Evolutionary conservation across 108 stramenopile genomes (phyloP).

Genomic region (Skeletonema potamos): DNA sequence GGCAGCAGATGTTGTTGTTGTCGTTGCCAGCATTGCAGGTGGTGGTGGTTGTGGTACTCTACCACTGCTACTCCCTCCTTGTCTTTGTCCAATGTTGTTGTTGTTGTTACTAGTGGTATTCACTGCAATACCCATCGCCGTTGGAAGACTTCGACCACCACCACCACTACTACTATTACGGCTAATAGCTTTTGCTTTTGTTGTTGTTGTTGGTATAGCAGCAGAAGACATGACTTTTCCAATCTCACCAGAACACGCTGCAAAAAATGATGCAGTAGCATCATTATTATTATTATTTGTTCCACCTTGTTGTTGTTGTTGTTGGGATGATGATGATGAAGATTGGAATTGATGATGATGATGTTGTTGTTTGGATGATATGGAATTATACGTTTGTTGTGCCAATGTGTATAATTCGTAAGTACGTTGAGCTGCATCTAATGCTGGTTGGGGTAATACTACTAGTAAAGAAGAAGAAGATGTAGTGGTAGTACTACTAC

Average conservation of each 20-base stretch:
- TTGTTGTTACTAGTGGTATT: background rate
- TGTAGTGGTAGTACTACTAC: too few species aligned
- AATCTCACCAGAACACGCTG: conserved; percentile 16
- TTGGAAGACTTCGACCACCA: background rate
- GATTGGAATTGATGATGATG: too few species aligned
- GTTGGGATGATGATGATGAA: too few species aligned
- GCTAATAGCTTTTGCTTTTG: too few species aligned
- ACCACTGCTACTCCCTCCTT: too few species aligned
- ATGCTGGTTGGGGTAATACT: conserved; percentile 4
- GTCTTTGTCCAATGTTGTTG: too few species aligned
- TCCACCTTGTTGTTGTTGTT: background rate
- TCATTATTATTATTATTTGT: background rate
- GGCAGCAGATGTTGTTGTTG: conserved; percentile 5
- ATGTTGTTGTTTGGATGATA: conserved; percentile 1
- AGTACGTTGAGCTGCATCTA: conserved; percentile 15
- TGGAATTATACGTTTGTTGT: conserved; percentile 1
- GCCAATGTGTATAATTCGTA: conserved; percentile 20
- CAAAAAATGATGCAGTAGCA: conserved; percentile 33
- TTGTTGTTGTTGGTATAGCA: too few species aligned
- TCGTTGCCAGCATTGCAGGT: too few species aligned
- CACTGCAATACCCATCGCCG: background rate
- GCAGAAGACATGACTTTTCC: background rate
- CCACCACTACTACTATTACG: too few species aligned
- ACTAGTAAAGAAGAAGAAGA: background rate
- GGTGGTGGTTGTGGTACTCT: too few species aligned